Conservation (phyloP, 371 early-diverging fungal species). For the Circinella umbellata region DNA sequence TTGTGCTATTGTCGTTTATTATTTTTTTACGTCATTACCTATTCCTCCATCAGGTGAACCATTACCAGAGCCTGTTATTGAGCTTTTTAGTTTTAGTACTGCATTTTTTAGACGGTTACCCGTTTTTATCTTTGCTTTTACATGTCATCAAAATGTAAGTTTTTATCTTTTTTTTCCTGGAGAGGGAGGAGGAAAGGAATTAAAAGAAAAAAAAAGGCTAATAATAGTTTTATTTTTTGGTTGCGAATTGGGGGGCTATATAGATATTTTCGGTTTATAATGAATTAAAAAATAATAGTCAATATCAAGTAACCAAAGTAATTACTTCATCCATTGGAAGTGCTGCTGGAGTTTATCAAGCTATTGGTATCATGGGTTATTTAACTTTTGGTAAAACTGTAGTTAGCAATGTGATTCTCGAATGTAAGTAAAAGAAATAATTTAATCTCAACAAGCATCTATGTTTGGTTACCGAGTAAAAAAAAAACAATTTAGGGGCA, state of each 20-base stretch:
- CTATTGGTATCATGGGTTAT: conserved; percentile 93
- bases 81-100: conserved; percentile 58
- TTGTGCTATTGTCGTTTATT: conserved; percentile 83
- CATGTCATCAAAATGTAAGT: conserved; percentile 93
- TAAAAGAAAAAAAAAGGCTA: background rate
- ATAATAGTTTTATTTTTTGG: background rate
- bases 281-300: conserved; percentile 85
- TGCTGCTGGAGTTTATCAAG: conserved; percentile 84
- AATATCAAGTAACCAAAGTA: conserved; percentile 64
- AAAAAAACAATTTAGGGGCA: too few species aligned
- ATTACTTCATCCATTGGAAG: conserved; percentile 79
- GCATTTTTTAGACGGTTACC: conserved; percentile 88
- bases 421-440: conserved; percentile 60
- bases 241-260: background rate
- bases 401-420: conserved; percentile 87
- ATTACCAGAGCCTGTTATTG: conserved; percentile 50
- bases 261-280: conserved; percentile 93
- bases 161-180: background rate
- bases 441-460: background rate
- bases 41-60: conserved; percentile 3
- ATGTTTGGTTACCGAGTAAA: background rate
- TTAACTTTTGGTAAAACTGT: conserved; percentile 93
- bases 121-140: conserved; percentile 98
- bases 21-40: conserved; percentile 65
- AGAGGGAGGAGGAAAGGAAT: too few species aligned